These are phyloP conservation scores for Yamadazyma songkhlaensis DNA, from an alignment of 1,139 yeast species.

Conservation along the genomic window DNA sequence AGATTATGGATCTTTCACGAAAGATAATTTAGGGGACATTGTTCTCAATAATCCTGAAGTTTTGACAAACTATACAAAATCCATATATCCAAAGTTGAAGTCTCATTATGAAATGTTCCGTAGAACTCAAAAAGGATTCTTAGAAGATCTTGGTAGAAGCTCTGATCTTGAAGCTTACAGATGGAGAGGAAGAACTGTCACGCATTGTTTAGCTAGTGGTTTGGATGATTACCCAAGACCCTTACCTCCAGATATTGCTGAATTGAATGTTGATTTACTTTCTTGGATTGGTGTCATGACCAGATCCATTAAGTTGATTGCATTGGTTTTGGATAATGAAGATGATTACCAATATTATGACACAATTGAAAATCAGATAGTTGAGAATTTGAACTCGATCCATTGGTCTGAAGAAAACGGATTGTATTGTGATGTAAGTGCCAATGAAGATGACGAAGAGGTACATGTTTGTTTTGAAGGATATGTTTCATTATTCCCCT, in stretches of 20 bases:
- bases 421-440: constrained; percentile 82
- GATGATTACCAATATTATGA: constrained; percentile 57
- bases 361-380: constrained; percentile 53
- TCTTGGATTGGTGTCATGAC: constrained; percentile 97
- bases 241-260: constrained; percentile 78
- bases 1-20: constrained; percentile 11
- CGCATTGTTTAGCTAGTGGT: constrained; percentile 91
- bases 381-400: constrained; percentile 60
- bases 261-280: constrained; percentile 82
- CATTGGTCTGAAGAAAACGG: constrained; percentile 75
- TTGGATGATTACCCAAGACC: constrained; percentile 95
- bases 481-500: constrained; percentile 83
- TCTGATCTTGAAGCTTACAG: constrained; percentile 65
- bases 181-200: constrained; percentile 89
- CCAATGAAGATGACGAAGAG: constrained; percentile 69
- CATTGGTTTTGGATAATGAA: constrained; percentile 55
- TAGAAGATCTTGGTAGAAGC: constrained; percentile 69
- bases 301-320: constrained; percentile 71
- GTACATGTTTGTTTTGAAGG: constrained; percentile 81
- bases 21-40: constrained; percentile 41
- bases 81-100: constrained; percentile 73
- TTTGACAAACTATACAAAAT: constrained; percentile 56
- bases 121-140: constrained; percentile 71
- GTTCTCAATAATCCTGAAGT: constrained; percentile 62
- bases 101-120: constrained; percentile 86